Conservation (phyloP, 2,329 filamentous ascomycete species). For the Hymenoscyphus infarciens region DNA sequence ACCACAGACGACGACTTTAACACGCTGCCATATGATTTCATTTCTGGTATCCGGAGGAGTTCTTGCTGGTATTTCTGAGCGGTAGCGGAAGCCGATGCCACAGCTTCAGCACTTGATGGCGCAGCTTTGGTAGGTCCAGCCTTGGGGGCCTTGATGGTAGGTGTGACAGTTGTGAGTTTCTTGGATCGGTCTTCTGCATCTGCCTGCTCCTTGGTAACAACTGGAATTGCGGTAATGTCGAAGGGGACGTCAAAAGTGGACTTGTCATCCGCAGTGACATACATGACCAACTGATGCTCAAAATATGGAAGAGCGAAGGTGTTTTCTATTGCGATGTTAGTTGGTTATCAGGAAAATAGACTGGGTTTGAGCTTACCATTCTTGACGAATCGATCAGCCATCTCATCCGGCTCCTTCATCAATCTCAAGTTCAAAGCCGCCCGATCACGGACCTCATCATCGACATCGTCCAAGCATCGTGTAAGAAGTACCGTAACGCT, state of each 20-base stretch:
- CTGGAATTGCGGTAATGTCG: conserved; percentile 84
- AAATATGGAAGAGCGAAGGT: conserved; percentile 95
- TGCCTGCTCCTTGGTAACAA: conserved; percentile 93
- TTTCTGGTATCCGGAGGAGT: conserved; percentile 82
- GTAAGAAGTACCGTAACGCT: conserved; percentile 91
- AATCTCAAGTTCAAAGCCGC: conserved; percentile 88
- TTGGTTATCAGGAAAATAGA: neutral
- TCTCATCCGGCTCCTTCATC: conserved; percentile 79
- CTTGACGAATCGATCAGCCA: conserved; percentile 85
- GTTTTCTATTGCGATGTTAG: conserved; percentile 59
- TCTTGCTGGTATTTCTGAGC: conserved; percentile 88
- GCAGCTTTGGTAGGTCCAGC: conserved; percentile 71
- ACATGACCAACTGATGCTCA: conserved; percentile 96
- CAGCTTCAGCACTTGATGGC: conserved; percentile 66
- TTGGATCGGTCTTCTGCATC: conserved; percentile 94
- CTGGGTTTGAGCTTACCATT: conserved; percentile 60
- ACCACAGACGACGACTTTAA: conserved; percentile 86
- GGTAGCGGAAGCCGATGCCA: conserved; percentile 71
- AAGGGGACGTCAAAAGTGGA: conserved; percentile 81
- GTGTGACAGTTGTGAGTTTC: conserved; percentile 90
- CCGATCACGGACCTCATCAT: conserved; percentile 95
- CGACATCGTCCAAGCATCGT: conserved; percentile 90
- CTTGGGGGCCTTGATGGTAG: conserved; percentile 90
- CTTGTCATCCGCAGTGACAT: conserved; percentile 89
- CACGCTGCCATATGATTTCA: conserved; percentile 82